Base-by-base conservation (phyloP, 257 asterid species). In the Verbascum thapsus region DNA sequence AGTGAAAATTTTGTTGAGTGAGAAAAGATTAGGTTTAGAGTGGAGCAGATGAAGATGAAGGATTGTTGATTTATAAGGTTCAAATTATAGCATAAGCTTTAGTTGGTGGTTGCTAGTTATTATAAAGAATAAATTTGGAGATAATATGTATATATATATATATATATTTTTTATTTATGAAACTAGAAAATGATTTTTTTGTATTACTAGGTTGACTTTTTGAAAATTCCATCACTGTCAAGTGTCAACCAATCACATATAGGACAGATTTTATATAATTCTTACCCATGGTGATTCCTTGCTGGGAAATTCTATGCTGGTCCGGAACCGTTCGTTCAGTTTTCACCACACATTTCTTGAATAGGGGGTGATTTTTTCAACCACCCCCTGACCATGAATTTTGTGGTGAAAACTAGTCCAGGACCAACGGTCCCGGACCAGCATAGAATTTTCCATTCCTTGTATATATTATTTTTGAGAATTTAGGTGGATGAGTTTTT, bases 41-140 rank as follows among this genome's bases (percentile, higher is more conserved):
- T 82, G 95, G 97, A 90, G 97, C 47, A 80, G 97, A 85, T 90
- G 82, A 67, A 75, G 87, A 65, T 61, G 74, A 67, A 74, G 79
- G 67, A 67, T 67, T 72, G 45, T 68, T 72, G 68, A 51, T 68
- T n/a, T n/a, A n/a, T n/a, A n/a, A 54, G 61, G 50, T 64, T 61
- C 44, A 51, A 43, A 47, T 61, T 70, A 54, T 61, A 68, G 49
- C 52, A 59, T 6, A 69, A 59, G 73, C 74, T 69, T 71, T 75
- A 76, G 82, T 77, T 73, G 85, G 84, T 75, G 74, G 80, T 75
- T 73, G 73, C 58, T 68, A 35, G 19, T 78, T 70, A n/a, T n/a
- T n/a, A 57, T 69, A 53, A 65, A 67, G 59, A 66, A 72, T 61
- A 58, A 51, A 52, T 22, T 60, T 60, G 44, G 77, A 66, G 79